Evolutionary conservation across 345 rosid species (phyloP).

Genomic region (Hibiscus trionum): DNA sequence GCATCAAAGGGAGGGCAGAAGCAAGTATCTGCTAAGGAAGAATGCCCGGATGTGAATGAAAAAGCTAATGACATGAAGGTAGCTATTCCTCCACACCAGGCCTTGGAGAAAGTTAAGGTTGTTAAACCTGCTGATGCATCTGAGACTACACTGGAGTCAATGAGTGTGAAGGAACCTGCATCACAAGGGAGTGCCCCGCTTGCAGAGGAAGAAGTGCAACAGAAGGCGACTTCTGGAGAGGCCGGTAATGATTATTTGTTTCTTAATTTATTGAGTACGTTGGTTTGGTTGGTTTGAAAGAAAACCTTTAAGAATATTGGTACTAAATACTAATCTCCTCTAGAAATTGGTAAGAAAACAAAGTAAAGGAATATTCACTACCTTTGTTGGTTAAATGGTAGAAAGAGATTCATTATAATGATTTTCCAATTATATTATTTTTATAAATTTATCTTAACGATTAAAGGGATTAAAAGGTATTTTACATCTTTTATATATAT

Average conservation of each 20-base stretch:
- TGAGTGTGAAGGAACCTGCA: conserved; percentile 61
- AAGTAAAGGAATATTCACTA: no score
- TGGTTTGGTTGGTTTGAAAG: background rate
- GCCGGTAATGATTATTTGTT: conserved; percentile 39
- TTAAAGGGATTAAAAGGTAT: no score
- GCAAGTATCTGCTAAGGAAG: conserved; percentile 27
- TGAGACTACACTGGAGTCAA: conserved; percentile 59
- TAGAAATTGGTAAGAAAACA: background rate
- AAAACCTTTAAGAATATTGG: background rate
- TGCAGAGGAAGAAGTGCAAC: conserved; percentile 62
- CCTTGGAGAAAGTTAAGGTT: conserved; percentile 34
- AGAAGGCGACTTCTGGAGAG: conserved; percentile 55
- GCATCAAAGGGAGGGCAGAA: conserved; percentile 65
- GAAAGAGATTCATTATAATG: no score
- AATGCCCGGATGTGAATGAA: conserved; percentile 31
- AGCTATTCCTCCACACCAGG: conserved; percentile 31
- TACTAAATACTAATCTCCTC: no score
- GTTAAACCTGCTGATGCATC: conserved; percentile 45
- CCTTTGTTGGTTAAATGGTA: no score
- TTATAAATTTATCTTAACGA: no score
- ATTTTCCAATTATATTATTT: no score
- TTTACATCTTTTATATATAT: no score
- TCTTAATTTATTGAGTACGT: background rate
- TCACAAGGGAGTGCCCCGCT: conserved; percentile 53
- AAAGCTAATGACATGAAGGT: conserved; percentile 35